Evolutionary conservation across 2,329 filamentous ascomycete species (phyloP).

Genomic region (Hirsutella minnesotensis): DNA sequence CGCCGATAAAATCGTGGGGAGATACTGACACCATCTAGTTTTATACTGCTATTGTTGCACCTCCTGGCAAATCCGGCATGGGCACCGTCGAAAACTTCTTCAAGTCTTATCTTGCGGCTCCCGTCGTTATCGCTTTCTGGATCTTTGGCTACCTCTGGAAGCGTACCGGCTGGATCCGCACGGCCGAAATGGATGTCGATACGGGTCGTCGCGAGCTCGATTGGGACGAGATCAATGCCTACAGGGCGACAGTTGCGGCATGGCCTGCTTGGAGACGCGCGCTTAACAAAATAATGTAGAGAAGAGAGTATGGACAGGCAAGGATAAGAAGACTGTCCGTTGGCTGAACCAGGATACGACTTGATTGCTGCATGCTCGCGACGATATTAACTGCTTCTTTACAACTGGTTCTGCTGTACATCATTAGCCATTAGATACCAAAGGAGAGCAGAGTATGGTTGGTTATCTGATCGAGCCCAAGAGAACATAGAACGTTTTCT

Average conservation of each 20-base stretch:
- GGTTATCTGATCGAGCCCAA: neutral
- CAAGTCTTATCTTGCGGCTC: constrained; percentile 40
- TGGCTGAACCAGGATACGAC: neutral
- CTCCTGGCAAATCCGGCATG: constrained; percentile 18
- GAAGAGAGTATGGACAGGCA: too few relatives aligned
- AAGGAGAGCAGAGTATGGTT: neutral
- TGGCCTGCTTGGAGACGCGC: constrained; percentile 39
- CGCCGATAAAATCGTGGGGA: too few relatives aligned
- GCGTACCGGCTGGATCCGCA: constrained; percentile 44
- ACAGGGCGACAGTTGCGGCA: constrained; percentile 34
- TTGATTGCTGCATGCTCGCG: neutral
- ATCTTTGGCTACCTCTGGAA: constrained; percentile 53
- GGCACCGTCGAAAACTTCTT: constrained; percentile 40
- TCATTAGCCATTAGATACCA: constrained; percentile 13
- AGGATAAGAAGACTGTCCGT: constrained; percentile 5
- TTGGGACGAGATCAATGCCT: constrained; percentile 50
- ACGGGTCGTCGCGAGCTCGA: constrained; percentile 53
- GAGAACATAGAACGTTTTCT: too few relatives aligned
- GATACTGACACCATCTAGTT: constrained; percentile 22
- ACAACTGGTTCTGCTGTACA: constrained; percentile 6
- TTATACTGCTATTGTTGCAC: constrained; percentile 33
- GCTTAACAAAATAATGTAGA: constrained; percentile 23
- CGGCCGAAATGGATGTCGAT: constrained; percentile 55
- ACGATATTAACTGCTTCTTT: too few relatives aligned
- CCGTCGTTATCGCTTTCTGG: constrained; percentile 46